These are phyloP conservation scores for Nitzschia sp. DNA, from an alignment of 108 stramenopile species.

Conservation along the genomic window DNA sequence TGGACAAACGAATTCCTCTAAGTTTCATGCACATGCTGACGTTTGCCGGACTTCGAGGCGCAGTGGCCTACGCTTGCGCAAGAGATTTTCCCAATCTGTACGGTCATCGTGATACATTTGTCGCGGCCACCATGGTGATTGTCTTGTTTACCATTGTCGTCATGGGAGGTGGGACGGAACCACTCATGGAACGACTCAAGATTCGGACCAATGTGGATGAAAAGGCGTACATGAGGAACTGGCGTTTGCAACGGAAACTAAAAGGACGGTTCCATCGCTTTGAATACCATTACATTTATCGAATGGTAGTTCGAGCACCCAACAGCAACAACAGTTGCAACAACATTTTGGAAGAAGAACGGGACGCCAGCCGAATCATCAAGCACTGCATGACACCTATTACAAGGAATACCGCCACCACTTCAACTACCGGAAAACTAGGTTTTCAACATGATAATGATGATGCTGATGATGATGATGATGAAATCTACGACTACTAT, in stretches of 20 bases:
- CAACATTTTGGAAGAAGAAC: background rate
- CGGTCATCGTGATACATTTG: slow-evolving; percentile 45
- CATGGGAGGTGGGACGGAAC: slow-evolving; percentile 57
- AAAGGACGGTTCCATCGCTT: slow-evolving; percentile 43
- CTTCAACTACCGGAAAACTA: background rate
- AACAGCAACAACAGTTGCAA: background rate
- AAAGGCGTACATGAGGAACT: slow-evolving; percentile 52
- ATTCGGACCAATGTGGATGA: slow-evolving; percentile 57
- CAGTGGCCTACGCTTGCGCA: slow-evolving; percentile 77
- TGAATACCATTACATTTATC: slow-evolving; percentile 19
- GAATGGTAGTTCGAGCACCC: background rate
- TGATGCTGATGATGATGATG: too few relatives aligned
- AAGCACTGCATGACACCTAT: background rate
- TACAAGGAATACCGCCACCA: background rate
- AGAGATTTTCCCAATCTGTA: slow-evolving; percentile 53
- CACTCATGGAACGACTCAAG: slow-evolving; percentile 33
- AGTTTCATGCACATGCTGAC: slow-evolving; percentile 65
- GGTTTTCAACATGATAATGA: too few relatives aligned
- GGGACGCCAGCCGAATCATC: too few relatives aligned
- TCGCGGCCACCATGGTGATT: slow-evolving; percentile 60
- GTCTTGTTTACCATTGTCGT: slow-evolving; percentile 57
- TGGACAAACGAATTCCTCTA: slow-evolving; percentile 34
- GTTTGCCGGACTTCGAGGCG: slow-evolving; percentile 76
- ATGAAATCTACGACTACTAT: too few relatives aligned
- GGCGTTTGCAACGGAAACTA: slow-evolving; percentile 26